These are phyloP conservation scores for Neopestalotiopsis sp. DNA, from an alignment of 2,329 filamentous ascomycete genomes.

Conservation along the genomic window DNA sequence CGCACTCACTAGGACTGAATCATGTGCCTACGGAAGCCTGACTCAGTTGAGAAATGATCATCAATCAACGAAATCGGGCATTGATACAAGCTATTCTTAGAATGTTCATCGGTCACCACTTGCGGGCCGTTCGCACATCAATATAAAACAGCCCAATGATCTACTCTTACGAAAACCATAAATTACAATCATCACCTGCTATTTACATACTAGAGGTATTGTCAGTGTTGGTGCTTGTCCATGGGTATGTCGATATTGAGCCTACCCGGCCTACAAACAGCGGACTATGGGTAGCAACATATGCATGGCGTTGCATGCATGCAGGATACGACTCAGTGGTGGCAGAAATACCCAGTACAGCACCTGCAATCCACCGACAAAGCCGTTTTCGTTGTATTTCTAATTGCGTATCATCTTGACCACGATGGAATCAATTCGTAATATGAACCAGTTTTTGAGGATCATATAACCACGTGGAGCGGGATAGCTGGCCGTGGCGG, in stretches of 20 bases:
- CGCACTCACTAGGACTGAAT: neutral
- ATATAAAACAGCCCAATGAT: neutral
- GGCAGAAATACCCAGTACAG: no score
- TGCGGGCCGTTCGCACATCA: neutral
- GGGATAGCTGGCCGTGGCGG: neutral
- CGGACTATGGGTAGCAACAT: neutral
- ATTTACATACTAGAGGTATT: neutral
- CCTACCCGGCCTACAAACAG: neutral
- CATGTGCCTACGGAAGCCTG: neutral
- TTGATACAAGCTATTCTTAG: neutral
- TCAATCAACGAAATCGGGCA: neutral
- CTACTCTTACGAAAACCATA: neutral
- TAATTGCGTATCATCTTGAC: no score
- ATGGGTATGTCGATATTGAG: neutral
- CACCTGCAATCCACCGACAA: no score
- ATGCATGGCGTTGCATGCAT: no score
- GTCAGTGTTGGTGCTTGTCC: neutral
- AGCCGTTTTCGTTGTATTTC: no score
- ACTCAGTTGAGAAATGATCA: neutral
- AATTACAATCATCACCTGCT: neutral
- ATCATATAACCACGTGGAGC: neutral
- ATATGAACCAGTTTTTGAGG: neutral
- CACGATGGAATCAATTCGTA: neutral
- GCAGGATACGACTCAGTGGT: no score
- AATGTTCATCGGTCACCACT: neutral